phyloP scores from a whole-genome alignment of 2,329 filamentous ascomycete genomes.

The Aspergillus unguis region DNA sequence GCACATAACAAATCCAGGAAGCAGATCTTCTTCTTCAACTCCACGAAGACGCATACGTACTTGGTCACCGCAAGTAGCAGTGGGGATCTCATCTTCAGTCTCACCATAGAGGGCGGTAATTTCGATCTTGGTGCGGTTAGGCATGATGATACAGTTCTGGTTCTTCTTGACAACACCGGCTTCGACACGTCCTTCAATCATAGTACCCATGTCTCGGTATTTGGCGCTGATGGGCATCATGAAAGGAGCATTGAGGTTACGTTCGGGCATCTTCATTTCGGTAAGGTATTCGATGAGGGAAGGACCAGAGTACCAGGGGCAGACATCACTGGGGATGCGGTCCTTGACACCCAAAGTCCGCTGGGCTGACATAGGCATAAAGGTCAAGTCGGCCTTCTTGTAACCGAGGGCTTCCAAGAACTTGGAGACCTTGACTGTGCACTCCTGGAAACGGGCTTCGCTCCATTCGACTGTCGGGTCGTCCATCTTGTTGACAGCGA shows the following conservation, averaged over 20 bases:
- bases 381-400: constrained; percentile 90
- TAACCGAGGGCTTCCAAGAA: constrained; percentile 93
- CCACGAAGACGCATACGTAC: constrained; percentile 87
- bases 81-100: constrained; percentile 83
- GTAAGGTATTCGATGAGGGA: constrained; percentile 96
- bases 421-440: constrained; percentile 77
- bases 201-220: constrained; percentile 95
- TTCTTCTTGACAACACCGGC: constrained; percentile 91
- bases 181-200: constrained; percentile 97
- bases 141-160: constrained; percentile 87
- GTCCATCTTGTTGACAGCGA: constrained; percentile 99
- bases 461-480: constrained; percentile 96
- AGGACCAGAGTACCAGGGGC: constrained; percentile 82
- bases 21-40: constrained; percentile 94
- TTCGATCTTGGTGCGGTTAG: constrained; percentile 77
- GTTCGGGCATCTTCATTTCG: constrained; percentile 84
- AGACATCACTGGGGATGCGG: constrained; percentile 70
- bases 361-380: constrained; percentile 96
- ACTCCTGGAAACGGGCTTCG: constrained; percentile 87
- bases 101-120: constrained; percentile 88
- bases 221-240: constrained; percentile 99
- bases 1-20: constrained; percentile 94
- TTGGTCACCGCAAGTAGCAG: constrained; percentile 89
- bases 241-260: constrained; percentile 95
- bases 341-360: constrained; percentile 83